Evolutionary conservation across 2,329 filamentous ascomycete genomes (phyloP), one percentile per base, ranked within the genome.

Genomic region (Nemania sp.): DNA sequence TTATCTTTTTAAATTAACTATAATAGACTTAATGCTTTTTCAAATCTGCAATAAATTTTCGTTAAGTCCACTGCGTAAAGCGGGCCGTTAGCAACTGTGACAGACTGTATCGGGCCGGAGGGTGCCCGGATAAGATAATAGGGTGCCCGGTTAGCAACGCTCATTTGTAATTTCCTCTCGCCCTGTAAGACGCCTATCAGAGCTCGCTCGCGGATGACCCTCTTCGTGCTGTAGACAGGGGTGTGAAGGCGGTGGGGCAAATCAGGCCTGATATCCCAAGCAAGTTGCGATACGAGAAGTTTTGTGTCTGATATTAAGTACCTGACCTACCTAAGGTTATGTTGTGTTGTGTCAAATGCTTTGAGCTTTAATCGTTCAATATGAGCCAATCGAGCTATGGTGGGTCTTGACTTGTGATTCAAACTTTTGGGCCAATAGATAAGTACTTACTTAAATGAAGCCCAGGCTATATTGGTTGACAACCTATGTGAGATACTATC

Each of bases 361-460:
- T n/a, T 35, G 7, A 35, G 53, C 45, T 45, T 17, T 47, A 17
- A 59, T 54, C 51, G 15, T 42, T 64, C 43, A 29, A 53, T 60
- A 34, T 37, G 25, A 65, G 50, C 68, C 65, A 70, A 68, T 70
- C 60, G 54, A 71, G 63, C 68, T 68, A 29, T 62, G 47, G 63
- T 67, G 67, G 60, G 54, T 15, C 39, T 5, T 10, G 11, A 17
- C 25, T 17, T 54, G 54, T 58, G 55, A 60, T 62, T 63, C 53
- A 39, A 50, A 63, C 54, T 48, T 57, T 47, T 29, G 37, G n/a
- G n/a, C n/a, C n/a, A n/a, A n/a, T n/a, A n/a, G n/a, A 54, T 37
- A 12, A 11, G 15, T n/a, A n/a, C 3, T 4, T 39, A 39, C 12
- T 39, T 11, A 39, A n/a, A 39, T 39, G 3, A 39, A 39, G 35